Base-by-base conservation (phyloP, 345 rosid species). In the Populus ilicifolia region DNA sequence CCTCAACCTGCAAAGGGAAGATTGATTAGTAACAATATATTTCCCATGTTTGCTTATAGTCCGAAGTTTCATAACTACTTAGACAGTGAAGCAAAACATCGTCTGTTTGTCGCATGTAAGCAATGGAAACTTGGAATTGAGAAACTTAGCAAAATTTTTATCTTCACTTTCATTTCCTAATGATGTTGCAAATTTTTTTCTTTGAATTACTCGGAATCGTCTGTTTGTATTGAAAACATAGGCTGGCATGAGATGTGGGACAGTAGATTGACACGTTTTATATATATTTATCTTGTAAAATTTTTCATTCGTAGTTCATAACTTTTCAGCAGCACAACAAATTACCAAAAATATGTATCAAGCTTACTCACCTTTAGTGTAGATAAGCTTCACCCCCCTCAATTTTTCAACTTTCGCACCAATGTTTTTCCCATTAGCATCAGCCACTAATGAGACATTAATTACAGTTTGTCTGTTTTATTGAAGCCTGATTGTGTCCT, bases 1-100 rank as follows among this genome's bases (percentile, higher is more conserved):
- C 99, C 90, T 95, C 99, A 79, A 95, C 99, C 99, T 95, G 90
- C 65, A 79, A 83, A 36, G 80, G 65, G 52, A 73, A 61, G 38
- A 61, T 44, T 44, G 48, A 46, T 56, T 46, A 44, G 23, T 46
- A 76, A 73, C 52, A 54, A 35, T 52, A 76, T 63, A 64, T 35
- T 43, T 46, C 67, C 21, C 77, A 52, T 25, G 70, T 29, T 59
- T 27, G 61, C n/a, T 54, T 25, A 69, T 39, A 38, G 38, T 20
- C 39, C 48, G 44, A 6, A 52, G 12, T 46, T 52, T 38, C 13
- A 23, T n/a, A 43, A 38, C 38, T 27, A 70, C 25, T 33, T 10
- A 35, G 66, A 27, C 59, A 30, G 44, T 64, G 50, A 80, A 23
- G 44, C 48, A 79, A 56, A 59, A 59, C 63, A 59, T n/a, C 23